phyloP scores from a whole-genome alignment of 1,284 basidiomycete species.

The Phellopilus nigrolimitatus region DNA sequence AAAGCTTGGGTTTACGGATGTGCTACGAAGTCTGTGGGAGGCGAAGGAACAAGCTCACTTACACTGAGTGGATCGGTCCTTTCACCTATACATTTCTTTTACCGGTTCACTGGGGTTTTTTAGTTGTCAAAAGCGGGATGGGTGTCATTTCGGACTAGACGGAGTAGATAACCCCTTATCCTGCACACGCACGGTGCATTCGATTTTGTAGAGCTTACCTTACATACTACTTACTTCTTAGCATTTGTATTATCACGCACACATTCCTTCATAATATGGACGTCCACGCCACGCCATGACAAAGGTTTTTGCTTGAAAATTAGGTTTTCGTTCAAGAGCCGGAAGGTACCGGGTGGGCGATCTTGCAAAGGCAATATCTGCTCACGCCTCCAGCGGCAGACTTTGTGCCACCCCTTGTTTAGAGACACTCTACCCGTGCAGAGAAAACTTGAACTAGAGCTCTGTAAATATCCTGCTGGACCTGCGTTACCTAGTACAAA shows the following conservation, averaged over 20 bases:
- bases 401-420: no score
- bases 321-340: no score
- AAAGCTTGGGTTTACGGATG: conserved; percentile 83
- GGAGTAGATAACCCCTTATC: not conserved
- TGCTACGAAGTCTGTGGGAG: conserved; percentile 72
- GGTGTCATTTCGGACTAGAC: not conserved
- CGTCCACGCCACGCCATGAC: no score
- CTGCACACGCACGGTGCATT: not conserved
- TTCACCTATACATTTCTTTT: not conserved
- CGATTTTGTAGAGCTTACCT: conserved; percentile 7
- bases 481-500: no score
- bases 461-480: no score
- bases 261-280: no score
- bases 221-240: conserved; percentile 11
- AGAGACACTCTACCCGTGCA: no score
- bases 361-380: no score
- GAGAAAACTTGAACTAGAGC: no score
- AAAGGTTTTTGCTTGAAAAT: no score
- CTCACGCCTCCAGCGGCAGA: no score
- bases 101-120: not conserved
- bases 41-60: conserved; percentile 32
- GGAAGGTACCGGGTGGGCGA: no score
- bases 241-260: conserved; percentile 10
- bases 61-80: not conserved
- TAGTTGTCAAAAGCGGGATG: conserved; percentile 5